Conservation (phyloP, 192 early-diverging fungal species). For the Coemansia sp. region DNA sequence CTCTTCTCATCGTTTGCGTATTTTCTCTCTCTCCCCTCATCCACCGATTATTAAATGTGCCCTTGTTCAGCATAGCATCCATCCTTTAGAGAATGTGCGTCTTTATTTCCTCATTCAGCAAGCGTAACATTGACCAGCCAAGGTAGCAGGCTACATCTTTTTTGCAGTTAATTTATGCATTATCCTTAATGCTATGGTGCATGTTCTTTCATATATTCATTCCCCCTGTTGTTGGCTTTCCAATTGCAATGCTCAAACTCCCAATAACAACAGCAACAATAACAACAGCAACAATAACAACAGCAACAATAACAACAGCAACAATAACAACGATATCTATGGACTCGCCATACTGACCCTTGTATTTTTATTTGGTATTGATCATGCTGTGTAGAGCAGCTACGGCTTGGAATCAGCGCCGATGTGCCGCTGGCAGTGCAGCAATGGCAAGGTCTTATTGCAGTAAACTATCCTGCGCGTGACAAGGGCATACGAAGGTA, state of each 20-base stretch:
- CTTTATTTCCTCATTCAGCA: slow-evolving; percentile 1
- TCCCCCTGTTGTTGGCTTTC: not conserved
- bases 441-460: slow-evolving; percentile 88
- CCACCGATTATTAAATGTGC: slow-evolving; percentile 1
- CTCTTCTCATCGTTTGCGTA: not conserved
- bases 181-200: not conserved
- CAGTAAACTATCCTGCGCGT: slow-evolving; percentile 87
- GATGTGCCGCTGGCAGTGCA: slow-evolving; percentile 79
- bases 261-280: no score
- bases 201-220: not conserved
- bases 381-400: slow-evolving; percentile 58
- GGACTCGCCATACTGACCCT: no score
- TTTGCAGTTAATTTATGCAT: slow-evolving; percentile 2
- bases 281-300: no score
- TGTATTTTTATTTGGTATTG: not conserved
- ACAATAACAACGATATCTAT: no score
- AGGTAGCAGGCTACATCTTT: no score
- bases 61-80: not conserved
- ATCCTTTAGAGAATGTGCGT: not conserved
- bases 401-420: slow-evolving; percentile 65
- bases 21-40: not conserved
- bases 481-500: slow-evolving; percentile 74
- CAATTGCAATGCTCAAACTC: not conserved
- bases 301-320: no score
- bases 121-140: not conserved